Percentiles rank a stretch among this genome's conserved stretches.
Evolutionary conservation across 2,329 filamentous ascomycete species (phyloP).

Genomic region (Sporothrix sp.): DNA sequence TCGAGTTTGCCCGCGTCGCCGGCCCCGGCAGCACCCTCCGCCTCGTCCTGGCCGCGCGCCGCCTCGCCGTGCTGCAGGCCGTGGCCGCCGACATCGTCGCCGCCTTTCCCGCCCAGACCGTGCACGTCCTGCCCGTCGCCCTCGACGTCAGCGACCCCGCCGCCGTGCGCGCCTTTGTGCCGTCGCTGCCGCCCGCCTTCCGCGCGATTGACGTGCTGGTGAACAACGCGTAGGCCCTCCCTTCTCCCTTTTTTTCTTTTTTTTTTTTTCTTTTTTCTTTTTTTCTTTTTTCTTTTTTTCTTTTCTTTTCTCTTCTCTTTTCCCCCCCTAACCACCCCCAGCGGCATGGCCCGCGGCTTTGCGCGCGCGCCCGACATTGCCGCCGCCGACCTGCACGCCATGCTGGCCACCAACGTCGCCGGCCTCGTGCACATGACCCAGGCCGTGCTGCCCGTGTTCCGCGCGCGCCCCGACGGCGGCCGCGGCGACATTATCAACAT

Average conservation of each 20-base stretch:
- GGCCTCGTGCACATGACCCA: constrained; percentile 97
- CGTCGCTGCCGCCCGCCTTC: constrained; percentile 67
- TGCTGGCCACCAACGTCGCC: constrained; percentile 90
- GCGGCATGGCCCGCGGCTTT: constrained; percentile 80
- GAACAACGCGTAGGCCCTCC: constrained; percentile 74
- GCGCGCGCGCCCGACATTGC: constrained; percentile 76
- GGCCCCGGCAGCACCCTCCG: constrained; percentile 57
- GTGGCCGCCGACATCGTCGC: constrained; percentile 65
- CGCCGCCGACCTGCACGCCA: constrained; percentile 70
- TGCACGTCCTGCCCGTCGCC: constrained; percentile 72
- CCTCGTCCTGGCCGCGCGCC: constrained; percentile 80
- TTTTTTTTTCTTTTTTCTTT: too few species aligned
- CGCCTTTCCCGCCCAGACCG: constrained; percentile 66
- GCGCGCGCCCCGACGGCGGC: constrained; percentile 62
- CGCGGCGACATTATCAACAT: constrained; percentile 91
- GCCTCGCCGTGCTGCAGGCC: constrained; percentile 67
- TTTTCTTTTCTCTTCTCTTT: too few species aligned
- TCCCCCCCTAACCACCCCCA: too few species aligned
- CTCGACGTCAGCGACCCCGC: constrained; percentile 77
- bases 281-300: too few species aligned
- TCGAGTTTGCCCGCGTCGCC: constrained; percentile 84
- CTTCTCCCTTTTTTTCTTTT: too few species aligned
- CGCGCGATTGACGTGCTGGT: constrained; percentile 78
- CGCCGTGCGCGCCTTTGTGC: constrained; percentile 64
- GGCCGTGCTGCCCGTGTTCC: constrained; percentile 74